These are phyloP conservation scores for Baorangia bicolor DNA, from an alignment of 768 basidiomycete species.

Conservation along the genomic window DNA sequence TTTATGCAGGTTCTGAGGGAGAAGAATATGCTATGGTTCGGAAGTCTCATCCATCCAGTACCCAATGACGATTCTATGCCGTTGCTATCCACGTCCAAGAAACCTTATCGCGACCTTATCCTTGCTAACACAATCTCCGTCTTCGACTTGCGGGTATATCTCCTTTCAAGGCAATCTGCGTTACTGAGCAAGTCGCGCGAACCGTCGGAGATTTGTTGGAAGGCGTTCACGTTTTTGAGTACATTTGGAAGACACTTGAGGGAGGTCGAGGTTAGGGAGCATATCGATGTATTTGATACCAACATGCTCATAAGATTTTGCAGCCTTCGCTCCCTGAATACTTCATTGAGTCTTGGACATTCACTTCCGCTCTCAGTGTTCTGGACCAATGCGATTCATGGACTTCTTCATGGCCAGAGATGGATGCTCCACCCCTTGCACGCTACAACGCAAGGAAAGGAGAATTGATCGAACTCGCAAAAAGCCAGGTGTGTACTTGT, in stretches of 20 bases:
- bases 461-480: conserved; percentile 88
- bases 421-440: conserved; percentile 47
- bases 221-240: conserved; percentile 71
- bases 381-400: conserved; percentile 79
- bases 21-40: conserved; percentile 91
- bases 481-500: conserved; percentile 65
- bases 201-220: conserved; percentile 67
- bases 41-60: conserved; percentile 69
- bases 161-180: conserved; percentile 82
- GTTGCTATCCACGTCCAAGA: conserved; percentile 73
- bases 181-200: conserved; percentile 70
- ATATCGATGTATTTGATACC: not conserved
- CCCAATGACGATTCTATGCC: conserved; percentile 78
- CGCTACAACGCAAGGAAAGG: conserved; percentile 75
- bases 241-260: conserved; percentile 74
- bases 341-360: conserved; percentile 93
- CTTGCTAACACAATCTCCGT: conserved; percentile 87
- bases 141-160: conserved; percentile 90
- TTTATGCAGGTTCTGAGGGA: conserved; percentile 77
- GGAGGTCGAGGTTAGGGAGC: conserved; percentile 62
- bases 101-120: conserved; percentile 87
- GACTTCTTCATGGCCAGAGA: conserved; percentile 44
- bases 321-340: conserved; percentile 56
- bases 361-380: conserved; percentile 82
- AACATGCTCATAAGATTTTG: conserved; percentile 20